Evolutionary conservation across 2,329 filamentous ascomycete species (phyloP), one percentile per base, ranked within the genome.

Genomic region (Pseudocercospora ulei): DNA sequence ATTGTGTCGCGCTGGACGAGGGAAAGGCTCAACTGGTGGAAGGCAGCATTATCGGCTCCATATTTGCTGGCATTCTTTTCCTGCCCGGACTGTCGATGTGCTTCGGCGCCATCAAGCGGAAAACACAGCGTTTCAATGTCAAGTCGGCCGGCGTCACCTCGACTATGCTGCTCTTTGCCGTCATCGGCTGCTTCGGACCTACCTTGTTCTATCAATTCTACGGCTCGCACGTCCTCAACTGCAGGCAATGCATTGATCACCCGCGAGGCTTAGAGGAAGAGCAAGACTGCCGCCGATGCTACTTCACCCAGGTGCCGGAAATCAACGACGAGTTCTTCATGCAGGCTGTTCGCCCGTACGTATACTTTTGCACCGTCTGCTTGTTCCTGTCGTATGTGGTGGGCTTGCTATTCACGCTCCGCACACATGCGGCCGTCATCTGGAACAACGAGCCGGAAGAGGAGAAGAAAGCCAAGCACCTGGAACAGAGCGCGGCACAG

Each of bases 201-300:
- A 98, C 90, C 0, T 67, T 98, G 8, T 98, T 98, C 65, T 98
- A 96, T 64, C 88, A 98, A 58, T 94, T 98, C 47, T 96, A 96
- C 61, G 92, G 90, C 52, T 94, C 86, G 33, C 90, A 98, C 58
- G 86, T 98, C 65, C 73, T 98, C 36, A 90, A 85, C 56, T 98
- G 90, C 57, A 75, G 68, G 46, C 62, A 69, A 41, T 80, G 76
- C 56, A 24, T 54, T 35, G 39, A 27, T 14, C 41, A 14, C 13
- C 40, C 72, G 31, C 71, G 76, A 46, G 63, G 68, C 3, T 54
- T 56, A n/a, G 63, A 68, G 24, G 33, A 48, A 3, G 62, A 64
- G 27, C 69, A 78, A 43, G 88, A 96, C 59, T 98, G 90, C 58
- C 79, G 83, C 37, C 79, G 87, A 39, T 98, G 90, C 65, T 96